A percentile compares a stretch with the other conserved stretches of the same genome.
These are phyloP conservation scores for Clarireedia monteithiana DNA, from an alignment of 2,329 filamentous ascomycete genomes.

Conservation along the genomic window DNA sequence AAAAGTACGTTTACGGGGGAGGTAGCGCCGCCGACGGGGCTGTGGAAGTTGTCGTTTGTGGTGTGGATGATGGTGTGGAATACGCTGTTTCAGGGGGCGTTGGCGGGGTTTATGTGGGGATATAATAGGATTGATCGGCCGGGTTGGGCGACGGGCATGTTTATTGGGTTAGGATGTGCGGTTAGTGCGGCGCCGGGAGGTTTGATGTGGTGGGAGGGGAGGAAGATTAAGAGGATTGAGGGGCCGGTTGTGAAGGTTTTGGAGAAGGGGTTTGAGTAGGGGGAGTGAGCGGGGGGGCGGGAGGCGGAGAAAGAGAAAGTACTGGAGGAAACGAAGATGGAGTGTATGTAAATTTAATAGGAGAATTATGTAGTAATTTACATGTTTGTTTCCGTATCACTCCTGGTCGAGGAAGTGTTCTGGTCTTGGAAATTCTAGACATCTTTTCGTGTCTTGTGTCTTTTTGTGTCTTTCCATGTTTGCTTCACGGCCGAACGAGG, in stretches of 20 bases:
- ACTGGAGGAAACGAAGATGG: not conserved
- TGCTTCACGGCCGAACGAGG: too few species aligned
- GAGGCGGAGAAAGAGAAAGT: not conserved
- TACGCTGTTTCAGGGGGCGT: conserved; percentile 31
- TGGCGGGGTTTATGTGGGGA: conserved; percentile 15
- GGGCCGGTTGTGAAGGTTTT: conserved; percentile 11
- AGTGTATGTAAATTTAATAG: not conserved
- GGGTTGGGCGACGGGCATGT: conserved; percentile 13
- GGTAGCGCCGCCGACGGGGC: conserved; percentile 54
- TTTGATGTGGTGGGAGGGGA: conserved; percentile 17
- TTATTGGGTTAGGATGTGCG: conserved; percentile 14
- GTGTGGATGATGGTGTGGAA: conserved; percentile 20
- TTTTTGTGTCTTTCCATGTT: too few species aligned
- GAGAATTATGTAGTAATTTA: rapidly evolving
- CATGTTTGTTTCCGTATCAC: not conserved
- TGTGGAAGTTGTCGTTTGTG: conserved; percentile 67
- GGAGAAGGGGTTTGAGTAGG: not conserved
- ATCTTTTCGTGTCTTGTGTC: too few species aligned
- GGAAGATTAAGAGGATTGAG: conserved; percentile 16
- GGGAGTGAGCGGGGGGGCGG: not conserved
- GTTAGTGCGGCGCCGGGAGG: conserved; percentile 12
- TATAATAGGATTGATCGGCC: conserved; percentile 14
- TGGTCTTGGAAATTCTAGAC: too few species aligned
- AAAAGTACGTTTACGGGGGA: conserved; percentile 57
- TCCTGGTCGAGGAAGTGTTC: too few species aligned